phyloP scores from a whole-genome alignment of 176 grass and related monocot genomes.

The Raddia distichophylla region DNA sequence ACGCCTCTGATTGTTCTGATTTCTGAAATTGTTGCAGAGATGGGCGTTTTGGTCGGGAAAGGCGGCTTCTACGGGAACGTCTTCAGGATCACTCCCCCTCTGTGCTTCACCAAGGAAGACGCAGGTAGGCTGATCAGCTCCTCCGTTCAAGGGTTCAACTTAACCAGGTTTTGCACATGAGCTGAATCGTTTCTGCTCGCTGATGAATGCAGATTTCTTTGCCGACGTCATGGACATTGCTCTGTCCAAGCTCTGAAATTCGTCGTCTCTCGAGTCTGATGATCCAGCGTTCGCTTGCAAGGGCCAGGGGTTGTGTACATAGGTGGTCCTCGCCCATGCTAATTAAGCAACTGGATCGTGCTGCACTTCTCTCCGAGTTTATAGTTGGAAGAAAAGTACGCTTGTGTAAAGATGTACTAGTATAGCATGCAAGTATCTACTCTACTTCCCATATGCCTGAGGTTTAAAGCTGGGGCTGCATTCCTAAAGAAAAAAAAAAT shows the following conservation, averaged over 20 bases:
- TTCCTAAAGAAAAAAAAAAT: background rate
- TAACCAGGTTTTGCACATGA: background rate
- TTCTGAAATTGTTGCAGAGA: constrained; percentile 50
- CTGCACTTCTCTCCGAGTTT: background rate
- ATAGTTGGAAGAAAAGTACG: background rate
- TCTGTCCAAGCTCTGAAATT: constrained; percentile 73
- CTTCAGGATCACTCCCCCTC: constrained; percentile 92
- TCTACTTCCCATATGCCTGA: too few relatives aligned
- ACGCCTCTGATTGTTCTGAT: background rate
- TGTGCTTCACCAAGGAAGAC: constrained; percentile 95
- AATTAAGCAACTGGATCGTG: background rate
- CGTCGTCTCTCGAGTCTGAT: background rate
- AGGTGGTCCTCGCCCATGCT: background rate
- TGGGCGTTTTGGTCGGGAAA: constrained; percentile 94
- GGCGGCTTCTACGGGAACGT: constrained; percentile 96
- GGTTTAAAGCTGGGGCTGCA: background rate
- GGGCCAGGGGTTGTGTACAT: background rate
- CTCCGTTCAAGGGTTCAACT: background rate
- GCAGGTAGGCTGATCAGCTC: constrained; percentile 45
- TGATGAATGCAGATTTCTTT: constrained; percentile 72
- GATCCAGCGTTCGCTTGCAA: background rate
- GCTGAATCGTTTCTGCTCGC: background rate
- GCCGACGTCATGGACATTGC: constrained; percentile 76
- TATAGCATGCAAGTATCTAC: too few relatives aligned
- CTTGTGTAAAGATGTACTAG: background rate